Conservation (phyloP, 352 stramenopile species). For the Phytophthora multivora region DNA sequence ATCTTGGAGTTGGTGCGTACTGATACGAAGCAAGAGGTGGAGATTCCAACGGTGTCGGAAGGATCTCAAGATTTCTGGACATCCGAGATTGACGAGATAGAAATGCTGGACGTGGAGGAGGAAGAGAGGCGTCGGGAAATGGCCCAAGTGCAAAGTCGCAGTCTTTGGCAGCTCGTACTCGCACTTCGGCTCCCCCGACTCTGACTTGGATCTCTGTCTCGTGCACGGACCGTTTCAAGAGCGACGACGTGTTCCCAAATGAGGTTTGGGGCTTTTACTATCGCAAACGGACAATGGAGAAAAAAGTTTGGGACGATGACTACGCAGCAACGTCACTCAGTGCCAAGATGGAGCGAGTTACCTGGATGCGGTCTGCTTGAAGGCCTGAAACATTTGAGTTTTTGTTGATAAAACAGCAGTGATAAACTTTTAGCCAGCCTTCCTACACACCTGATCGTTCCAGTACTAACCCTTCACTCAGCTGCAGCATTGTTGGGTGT, state of each 20-base stretch:
- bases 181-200: slow-evolving; percentile 59
- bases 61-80: not conserved
- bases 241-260: not conserved
- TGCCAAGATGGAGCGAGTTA: slow-evolving; percentile 42
- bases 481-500: slow-evolving; percentile 12
- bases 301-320: slow-evolving; percentile 15
- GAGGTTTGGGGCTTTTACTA: slow-evolving; percentile 35
- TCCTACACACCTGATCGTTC: not conserved
- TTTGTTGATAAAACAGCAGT: slow-evolving; percentile 17
- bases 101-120: slow-evolving; percentile 28
- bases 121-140: slow-evolving; percentile 40
- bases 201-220: slow-evolving; percentile 69
- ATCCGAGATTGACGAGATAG: slow-evolving; percentile 37
- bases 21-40: not conserved
- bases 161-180: slow-evolving; percentile 77
- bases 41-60: slow-evolving; percentile 1
- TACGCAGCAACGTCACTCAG: not conserved
- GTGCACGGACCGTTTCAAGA: slow-evolving; percentile 4
- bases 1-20: slow-evolving; percentile 8
- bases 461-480: slow-evolving; percentile 10
- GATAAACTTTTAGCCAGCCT: slow-evolving; percentile 2
- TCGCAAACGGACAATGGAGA: slow-evolving; percentile 41
- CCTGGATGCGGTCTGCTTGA: slow-evolving; percentile 27
- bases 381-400: not conserved
- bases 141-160: slow-evolving; percentile 37